Base-by-base conservation (phyloP, 2,329 filamentous ascomycete genomes). In the Magnaporthiopsis incrustans region DNA sequence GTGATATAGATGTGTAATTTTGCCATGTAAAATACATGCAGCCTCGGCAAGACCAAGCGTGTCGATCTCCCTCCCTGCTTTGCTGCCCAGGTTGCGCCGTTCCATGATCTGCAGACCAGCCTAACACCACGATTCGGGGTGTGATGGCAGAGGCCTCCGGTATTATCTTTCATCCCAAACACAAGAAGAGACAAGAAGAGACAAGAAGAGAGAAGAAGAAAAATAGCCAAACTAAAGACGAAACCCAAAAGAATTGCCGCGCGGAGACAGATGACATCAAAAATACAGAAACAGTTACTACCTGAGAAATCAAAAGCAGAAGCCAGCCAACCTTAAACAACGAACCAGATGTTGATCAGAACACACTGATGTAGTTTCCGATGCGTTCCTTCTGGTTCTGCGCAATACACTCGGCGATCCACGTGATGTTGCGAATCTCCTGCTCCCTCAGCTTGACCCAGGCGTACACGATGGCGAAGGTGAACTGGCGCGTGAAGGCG, bases 331-430 rank as follows among this genome's bases (percentile, higher is more conserved):
- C n/a, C 22, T 10, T n/a, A n/a, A 65, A 66, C 65, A 69, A 64
- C 64, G 30, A 35, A 64, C 59, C 68, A 70, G 97, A 79, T 18
- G 18, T 53, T 44, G 44, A 53, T 53, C 44, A 53, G 44, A 99
- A 97, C 67, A 98, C 95, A 78, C 92, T 97, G 76, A 99, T 99
- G 78, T 96, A 99, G 79, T 98, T 99, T 71, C 91, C 90, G 75
- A 99, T 98, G 74, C 95, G 87, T 78, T 99, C 95, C 82, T 99
- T 99, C 79, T 99, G 95, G 81, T 97, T 97, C 79, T 99, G 95
- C 64, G 95, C 95, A 84, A 99, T 99, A 80, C 95, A 99, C 78
- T 99, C 95, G 27, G 95, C 90, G 77, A 99, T 99, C 95, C 95
- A 99, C 62, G 95, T 98, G 73, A 99, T 97, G 78, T 99, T 99